A percentile compares a stretch with the other conserved stretches of the same genome.
Conservation (phyloP, 208 protist genomes). For the Crithidia expoeki region DNA sequence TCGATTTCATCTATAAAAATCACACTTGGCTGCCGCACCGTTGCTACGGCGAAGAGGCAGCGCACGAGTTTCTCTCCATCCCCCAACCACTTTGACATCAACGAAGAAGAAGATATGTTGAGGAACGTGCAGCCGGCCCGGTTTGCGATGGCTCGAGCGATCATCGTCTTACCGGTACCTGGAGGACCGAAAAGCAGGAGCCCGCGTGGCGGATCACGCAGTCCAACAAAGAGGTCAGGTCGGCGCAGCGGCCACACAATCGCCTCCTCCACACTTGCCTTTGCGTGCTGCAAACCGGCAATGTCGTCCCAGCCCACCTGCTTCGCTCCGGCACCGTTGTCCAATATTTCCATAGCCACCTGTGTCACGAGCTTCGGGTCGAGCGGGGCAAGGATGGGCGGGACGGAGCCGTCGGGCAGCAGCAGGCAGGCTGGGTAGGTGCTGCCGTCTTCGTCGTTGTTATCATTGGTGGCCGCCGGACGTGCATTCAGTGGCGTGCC, state of each 20-base stretch:
- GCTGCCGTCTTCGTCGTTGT: constrained; percentile 39
- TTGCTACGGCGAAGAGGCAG: constrained; percentile 90
- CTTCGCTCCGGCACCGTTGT: constrained; percentile 48
- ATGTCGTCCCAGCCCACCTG: constrained; percentile 82
- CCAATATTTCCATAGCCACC: constrained; percentile 78
- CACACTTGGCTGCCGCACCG: constrained; percentile 81
- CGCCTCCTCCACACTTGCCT: constrained; percentile 78
- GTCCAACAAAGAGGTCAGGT: constrained; percentile 78
- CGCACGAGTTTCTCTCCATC: constrained; percentile 93
- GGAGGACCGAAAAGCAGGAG: constrained; percentile 91
- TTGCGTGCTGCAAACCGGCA: constrained; percentile 79
- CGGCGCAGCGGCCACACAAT: constrained; percentile 82
- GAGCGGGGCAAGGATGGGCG: constrained; percentile 57
- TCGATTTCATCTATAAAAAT: constrained; percentile 97
- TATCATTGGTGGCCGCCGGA: constrained; percentile 10
- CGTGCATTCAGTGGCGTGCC: background rate
- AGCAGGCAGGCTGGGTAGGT: constrained; percentile 63
- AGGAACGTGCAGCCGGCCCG: constrained; percentile 86
- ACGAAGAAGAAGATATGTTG: constrained; percentile 82
- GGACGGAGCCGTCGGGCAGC: constrained; percentile 73
- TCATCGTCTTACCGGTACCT: constrained; percentile 93
- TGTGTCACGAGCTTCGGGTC: constrained; percentile 77
- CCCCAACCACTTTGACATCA: constrained; percentile 93
- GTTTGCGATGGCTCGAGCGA: constrained; percentile 91
- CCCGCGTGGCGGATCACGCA: constrained; percentile 86